Evolutionary conservation across 176 grass and related monocot species (phyloP).

Genomic region (Bonia amplexicaulis): DNA sequence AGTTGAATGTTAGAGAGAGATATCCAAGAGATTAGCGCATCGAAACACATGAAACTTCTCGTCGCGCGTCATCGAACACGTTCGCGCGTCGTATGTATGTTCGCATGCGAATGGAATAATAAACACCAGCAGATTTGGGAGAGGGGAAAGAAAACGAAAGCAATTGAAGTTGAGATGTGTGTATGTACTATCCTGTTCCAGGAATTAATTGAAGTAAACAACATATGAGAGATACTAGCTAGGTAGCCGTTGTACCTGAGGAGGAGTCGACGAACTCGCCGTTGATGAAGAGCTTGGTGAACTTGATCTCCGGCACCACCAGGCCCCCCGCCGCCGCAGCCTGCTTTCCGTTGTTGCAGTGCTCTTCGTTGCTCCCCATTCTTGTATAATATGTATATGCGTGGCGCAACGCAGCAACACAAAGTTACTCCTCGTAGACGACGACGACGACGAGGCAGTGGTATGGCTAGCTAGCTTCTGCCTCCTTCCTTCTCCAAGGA

Average conservation of each 20-base stretch:
- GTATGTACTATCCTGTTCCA: no score
- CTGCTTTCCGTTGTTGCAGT: not conserved
- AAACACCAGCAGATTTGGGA: no score
- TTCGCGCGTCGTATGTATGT: no score
- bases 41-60: no score
- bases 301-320: conserved; percentile 75
- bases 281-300: conserved; percentile 93
- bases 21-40: no score
- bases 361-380: conserved; percentile 31
- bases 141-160: no score
- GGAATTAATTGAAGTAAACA: no score
- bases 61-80: no score
- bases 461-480: not conserved
- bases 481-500: not conserved
- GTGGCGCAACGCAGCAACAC: not conserved
- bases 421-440: not conserved
- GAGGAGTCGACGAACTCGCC: conserved; percentile 74
- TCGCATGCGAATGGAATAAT: no score
- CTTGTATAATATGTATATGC: not conserved
- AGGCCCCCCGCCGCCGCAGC: not conserved
- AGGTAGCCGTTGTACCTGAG: conserved; percentile 37
- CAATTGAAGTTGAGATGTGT: no score
- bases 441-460: not conserved
- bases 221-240: no score
- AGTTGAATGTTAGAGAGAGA: no score